Percentiles rank a stretch among this genome's conserved stretches.
Evolutionary conservation across 805 yeast genomes (phyloP).

Genomic region (Wickerhamiella spandovensis): DNA sequence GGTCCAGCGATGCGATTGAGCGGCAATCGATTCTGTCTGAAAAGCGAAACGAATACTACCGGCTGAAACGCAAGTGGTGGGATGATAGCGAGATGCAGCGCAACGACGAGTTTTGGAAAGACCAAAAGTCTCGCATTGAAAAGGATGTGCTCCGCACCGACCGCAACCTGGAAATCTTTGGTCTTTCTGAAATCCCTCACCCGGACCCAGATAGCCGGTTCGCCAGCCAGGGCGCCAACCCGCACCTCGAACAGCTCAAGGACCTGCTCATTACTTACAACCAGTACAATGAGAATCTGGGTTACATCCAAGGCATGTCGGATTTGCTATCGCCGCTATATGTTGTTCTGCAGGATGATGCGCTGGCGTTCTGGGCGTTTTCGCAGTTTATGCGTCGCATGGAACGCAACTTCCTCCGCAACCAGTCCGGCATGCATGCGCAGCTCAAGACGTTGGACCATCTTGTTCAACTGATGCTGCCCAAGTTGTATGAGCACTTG

Average conservation of each 20-base stretch:
- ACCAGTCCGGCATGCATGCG: conserved; percentile 83
- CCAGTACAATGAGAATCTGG: conserved; percentile 67
- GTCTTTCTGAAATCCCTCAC: conserved; percentile 31
- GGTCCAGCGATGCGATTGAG: conserved; percentile 69
- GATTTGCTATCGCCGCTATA: conserved; percentile 83
- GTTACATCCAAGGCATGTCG: conserved; percentile 97
- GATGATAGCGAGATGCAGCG: conserved; percentile 41
- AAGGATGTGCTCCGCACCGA: conserved; percentile 91
- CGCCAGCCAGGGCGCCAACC: conserved; percentile 59
- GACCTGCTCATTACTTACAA: conserved; percentile 78
- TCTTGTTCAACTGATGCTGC: conserved; percentile 80
- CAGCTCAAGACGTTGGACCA: conserved; percentile 79
- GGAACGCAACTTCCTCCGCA: conserved; percentile 88
- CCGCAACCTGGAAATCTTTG: conserved; percentile 55
- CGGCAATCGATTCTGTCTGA: conserved; percentile 45
- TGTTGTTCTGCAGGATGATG: conserved; percentile 48
- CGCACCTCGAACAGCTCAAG: conserved; percentile 57
- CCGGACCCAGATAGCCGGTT: conserved; percentile 35
- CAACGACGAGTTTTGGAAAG: conserved; percentile 63
- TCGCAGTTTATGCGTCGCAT: conserved; percentile 78
- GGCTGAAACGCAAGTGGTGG: conserved; percentile 60
- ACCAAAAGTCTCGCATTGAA: conserved; percentile 79
- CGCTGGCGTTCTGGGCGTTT: conserved; percentile 80
- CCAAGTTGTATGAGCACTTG: conserved; percentile 67
- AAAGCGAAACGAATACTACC: conserved; percentile 44